Evolutionary conservation across 345 rosid species (phyloP).

Genomic region (Heritiera littoralis): DNA sequence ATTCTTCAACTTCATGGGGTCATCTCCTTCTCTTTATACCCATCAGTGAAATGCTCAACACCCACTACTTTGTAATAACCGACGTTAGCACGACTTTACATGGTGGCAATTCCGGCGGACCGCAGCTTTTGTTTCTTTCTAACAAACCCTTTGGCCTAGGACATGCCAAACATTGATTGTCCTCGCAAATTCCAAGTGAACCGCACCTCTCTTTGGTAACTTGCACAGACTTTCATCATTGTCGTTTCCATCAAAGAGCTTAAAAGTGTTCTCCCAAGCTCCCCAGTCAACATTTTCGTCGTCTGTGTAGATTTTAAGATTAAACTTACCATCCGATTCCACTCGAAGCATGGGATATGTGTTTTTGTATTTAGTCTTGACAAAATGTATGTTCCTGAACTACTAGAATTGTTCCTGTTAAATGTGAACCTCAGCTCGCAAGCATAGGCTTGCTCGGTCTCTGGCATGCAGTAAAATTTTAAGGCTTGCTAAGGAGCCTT

Average conservation of each 20-base stretch:
- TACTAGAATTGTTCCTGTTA: neutral
- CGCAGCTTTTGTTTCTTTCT: slow-evolving; percentile 11
- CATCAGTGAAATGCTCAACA: neutral
- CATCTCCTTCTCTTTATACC: slow-evolving; percentile 21
- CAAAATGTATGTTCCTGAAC: neutral
- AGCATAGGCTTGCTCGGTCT: slow-evolving; percentile 14
- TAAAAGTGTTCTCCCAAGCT: slow-evolving; percentile 1
- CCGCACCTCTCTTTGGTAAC: neutral
- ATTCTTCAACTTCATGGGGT: slow-evolving; percentile 23
- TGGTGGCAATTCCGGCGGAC: neutral
- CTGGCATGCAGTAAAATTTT: neutral
- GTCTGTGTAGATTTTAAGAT: neutral
- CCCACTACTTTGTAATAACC: slow-evolving; percentile 11
- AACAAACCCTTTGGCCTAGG: neutral
- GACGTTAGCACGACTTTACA: slow-evolving; percentile 7
- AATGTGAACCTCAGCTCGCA: neutral
- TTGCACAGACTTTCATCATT: neutral
- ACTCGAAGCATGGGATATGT: slow-evolving; percentile 6
- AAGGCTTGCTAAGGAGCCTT: neutral
- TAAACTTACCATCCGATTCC: neutral
- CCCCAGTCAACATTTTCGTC: neutral
- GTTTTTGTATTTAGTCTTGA: slow-evolving; percentile 6
- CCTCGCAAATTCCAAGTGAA: neutral
- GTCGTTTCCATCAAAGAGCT: neutral
- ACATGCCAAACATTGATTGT: neutral